Conservation (phyloP, 768 basidiomycete species). For the Mrakia hoshinonis region DNA sequence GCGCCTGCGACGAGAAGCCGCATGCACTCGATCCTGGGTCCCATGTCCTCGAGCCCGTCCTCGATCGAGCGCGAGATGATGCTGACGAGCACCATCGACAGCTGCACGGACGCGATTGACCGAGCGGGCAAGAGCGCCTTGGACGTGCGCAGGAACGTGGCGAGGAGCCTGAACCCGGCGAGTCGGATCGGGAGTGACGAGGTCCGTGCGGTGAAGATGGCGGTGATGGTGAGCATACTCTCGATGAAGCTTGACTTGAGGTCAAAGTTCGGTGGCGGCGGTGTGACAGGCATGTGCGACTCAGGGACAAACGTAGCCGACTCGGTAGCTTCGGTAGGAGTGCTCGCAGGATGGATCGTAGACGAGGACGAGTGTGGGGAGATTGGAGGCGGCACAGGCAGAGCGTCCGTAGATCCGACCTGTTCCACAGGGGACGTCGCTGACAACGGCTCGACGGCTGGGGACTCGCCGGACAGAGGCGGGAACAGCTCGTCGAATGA, state of each 20-base stretch:
- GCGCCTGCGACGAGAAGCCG: not conserved
- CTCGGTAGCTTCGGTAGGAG: not conserved
- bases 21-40: slow-evolving; percentile 1
- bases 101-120: not conserved
- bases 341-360: not conserved
- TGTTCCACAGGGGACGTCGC: not conserved
- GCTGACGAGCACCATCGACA: slow-evolving; percentile 3
- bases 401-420: not conserved
- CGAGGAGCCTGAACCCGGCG: slow-evolving; percentile 13
- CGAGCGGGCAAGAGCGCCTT: not conserved
- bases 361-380: not conserved
- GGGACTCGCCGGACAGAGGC: not conserved
- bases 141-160: not conserved
- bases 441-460: not conserved
- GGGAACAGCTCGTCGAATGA: slow-evolving; percentile 10
- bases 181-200: not conserved
- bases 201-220: not conserved
- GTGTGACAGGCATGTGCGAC: not conserved
- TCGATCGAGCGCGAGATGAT: not conserved
- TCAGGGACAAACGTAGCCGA: not conserved
- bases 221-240: slow-evolving; percentile 9
- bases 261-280: not conserved
- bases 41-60: slow-evolving; percentile 10
- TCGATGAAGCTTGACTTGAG: not conserved
- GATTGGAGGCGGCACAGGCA: not conserved